Evolutionary conservation across 2,329 filamentous ascomycete species (phyloP).

Genomic region (Fusarium sp.): DNA sequence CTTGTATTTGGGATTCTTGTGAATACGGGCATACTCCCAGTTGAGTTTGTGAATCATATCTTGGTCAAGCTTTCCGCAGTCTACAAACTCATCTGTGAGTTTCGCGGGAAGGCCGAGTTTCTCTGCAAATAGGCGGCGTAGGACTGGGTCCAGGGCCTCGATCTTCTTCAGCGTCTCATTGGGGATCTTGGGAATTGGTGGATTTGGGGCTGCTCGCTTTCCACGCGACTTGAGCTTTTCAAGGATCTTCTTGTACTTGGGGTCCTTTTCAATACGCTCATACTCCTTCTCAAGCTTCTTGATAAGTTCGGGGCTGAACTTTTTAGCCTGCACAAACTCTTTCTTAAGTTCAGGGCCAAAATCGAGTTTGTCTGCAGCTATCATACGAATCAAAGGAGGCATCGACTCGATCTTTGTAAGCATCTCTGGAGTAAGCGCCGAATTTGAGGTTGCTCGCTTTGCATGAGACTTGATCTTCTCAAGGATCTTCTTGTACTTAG

Average conservation of each 20-base stretch:
- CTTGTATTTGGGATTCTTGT: neutral
- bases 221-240: neutral
- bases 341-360: neutral
- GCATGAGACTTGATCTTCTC: neutral
- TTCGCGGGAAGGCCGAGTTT: neutral
- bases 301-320: neutral
- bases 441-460: neutral
- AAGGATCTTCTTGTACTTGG: neutral
- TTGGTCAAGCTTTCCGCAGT: neutral
- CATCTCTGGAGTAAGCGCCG: neutral
- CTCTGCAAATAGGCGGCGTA: neutral
- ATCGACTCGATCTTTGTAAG: neutral
- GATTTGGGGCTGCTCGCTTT: neutral
- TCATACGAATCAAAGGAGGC: neutral
- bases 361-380: neutral
- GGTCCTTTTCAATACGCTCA: neutral
- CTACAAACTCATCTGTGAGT: neutral
- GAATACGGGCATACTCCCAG: neutral
- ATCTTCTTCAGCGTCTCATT: neutral
- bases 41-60: neutral
- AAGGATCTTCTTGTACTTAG: neutral
- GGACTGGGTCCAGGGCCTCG: neutral
- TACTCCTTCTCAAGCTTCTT: slow-evolving; percentile 6
- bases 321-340: neutral
- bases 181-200: neutral